Percentiles rank a stretch among this genome's conserved stretches.
These are phyloP conservation scores for Phaeosphaeriaceae sp. DNA, from an alignment of 2,329 filamentous ascomycete species.

Conservation along the genomic window DNA sequence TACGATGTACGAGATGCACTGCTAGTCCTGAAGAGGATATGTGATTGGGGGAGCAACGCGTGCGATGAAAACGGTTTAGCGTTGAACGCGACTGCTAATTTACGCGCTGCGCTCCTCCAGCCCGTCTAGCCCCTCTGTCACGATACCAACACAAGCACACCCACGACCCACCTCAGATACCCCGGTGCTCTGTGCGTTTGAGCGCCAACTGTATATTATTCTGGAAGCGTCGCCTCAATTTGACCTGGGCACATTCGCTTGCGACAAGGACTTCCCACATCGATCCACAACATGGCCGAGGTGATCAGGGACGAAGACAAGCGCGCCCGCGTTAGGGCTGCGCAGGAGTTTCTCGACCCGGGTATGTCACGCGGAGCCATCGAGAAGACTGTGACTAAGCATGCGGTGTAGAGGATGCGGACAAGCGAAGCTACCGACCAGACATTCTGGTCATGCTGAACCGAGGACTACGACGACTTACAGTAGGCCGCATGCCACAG, in stretches of 20 bases:
- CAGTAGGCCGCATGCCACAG: slow-evolving; percentile 48
- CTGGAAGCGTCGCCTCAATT: not conserved
- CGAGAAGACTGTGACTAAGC: slow-evolving; percentile 28
- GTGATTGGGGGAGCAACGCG: slow-evolving; percentile 25
- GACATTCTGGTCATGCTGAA: slow-evolving; percentile 83
- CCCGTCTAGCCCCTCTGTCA: slow-evolving; percentile 26
- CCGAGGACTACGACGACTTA: slow-evolving; percentile 65
- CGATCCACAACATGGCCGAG: slow-evolving; percentile 33
- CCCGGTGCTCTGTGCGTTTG: slow-evolving; percentile 7
- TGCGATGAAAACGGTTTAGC: slow-evolving; percentile 22
- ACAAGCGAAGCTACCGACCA: slow-evolving; percentile 77
- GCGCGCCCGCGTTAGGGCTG: slow-evolving; percentile 82
- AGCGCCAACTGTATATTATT: not conserved
- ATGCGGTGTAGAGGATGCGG: slow-evolving; percentile 59
- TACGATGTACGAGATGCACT: not conserved
- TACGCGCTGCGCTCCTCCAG: slow-evolving; percentile 22
- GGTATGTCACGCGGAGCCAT: slow-evolving; percentile 63
- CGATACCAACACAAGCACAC: slow-evolving; percentile 15
- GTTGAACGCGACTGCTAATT: slow-evolving; percentile 20
- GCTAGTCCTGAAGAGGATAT: slow-evolving; percentile 27
- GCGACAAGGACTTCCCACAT: not conserved
- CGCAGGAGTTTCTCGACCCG: slow-evolving; percentile 93
- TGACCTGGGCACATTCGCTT: not conserved
- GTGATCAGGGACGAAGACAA: slow-evolving; percentile 80
- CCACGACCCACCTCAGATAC: slow-evolving; percentile 17